Base-by-base conservation (phyloP, 1,284 basidiomycete species). In the Ganoderma lingzhi region DNA sequence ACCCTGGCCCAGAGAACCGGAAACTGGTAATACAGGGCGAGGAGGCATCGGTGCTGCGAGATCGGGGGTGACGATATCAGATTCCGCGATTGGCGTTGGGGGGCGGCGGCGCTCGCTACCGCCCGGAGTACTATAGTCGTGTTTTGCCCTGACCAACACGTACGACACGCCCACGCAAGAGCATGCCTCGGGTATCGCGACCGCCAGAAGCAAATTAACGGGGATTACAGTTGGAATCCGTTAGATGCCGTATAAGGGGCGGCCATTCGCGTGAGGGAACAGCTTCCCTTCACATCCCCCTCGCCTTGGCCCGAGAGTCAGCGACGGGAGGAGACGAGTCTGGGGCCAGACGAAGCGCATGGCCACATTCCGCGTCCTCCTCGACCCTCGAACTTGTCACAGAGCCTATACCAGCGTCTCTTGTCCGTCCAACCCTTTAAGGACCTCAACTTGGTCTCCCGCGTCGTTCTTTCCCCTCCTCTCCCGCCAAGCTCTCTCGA, bases 211-310 rank as follows among this genome's bases (percentile, higher is more conserved):
- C 30, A 67, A 55, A 62, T 67, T 45, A 63, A 67, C 61, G 66
- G 61, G 48, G 48, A 61, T 45, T 55, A 41, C 12, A 19, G 37
- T 14, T 66, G 60, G 65, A 35, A 12, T 30, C 9, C 3, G 9
- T 55, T n/a, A 23, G 59, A 39, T 56, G 37, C 59, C 60, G 28
- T 56, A 62, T 62, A 39, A 23, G 53, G 53, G 14, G 32, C 30
- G 53, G 53, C 6, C 15, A 35, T 28, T 32, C 53, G 53, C 30
- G 51, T 39, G 39, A 37, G 45, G 44, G 48, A 14, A 30, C n/a
- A 37, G 48, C 63, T 53, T 58, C 65, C 53, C 65, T 67, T 67
- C 65, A 62, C 65, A 61, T 28, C 37, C 41, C 28, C 9, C 39
- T 41, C 59, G 59, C 41, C 12, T 39, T 37, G 9, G 32, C 35